Conservation (phyloP, 1,139 yeast genomes). For the Suhomyces guaymorum region DNA sequence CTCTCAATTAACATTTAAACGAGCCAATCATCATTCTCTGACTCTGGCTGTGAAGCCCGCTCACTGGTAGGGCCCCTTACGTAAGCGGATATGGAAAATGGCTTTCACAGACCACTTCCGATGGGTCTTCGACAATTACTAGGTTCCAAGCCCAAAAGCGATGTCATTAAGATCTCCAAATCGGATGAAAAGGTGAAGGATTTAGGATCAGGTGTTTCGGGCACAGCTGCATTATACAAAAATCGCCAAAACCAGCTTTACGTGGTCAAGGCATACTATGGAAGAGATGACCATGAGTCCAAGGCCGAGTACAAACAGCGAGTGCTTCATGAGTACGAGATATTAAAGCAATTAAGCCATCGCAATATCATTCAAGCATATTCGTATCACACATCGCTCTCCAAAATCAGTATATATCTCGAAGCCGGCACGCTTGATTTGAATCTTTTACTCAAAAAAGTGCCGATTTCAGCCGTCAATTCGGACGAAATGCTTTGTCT, state of each 20-base stretch:
- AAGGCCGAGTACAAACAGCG: constrained; percentile 36
- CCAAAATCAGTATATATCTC: constrained; percentile 27
- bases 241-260: constrained; percentile 19
- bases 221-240: constrained; percentile 38
- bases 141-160: neutral
- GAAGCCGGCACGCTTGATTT: constrained; percentile 33
- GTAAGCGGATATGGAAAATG: neutral
- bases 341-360: constrained; percentile 32
- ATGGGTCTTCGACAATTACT: constrained; percentile 1
- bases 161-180: constrained; percentile 3
- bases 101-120: neutral
- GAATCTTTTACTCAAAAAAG: constrained; percentile 19
- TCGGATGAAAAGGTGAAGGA: constrained; percentile 3
- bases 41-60: neutral
- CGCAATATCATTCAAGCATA: constrained; percentile 35
- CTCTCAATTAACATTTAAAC: no score
- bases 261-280: constrained; percentile 45
- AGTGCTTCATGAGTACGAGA: constrained; percentile 39
- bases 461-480: constrained; percentile 15
- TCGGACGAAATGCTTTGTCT: constrained; percentile 29
- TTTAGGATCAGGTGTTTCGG: constrained; percentile 45
- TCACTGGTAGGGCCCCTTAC: neutral
- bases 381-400: constrained; percentile 25
- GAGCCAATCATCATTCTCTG: neutral
- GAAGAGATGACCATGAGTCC: constrained; percentile 38